phyloP scores from a whole-genome alignment of 1,284 basidiomycete genomes.

The Apiotrichum montevideense region DNA sequence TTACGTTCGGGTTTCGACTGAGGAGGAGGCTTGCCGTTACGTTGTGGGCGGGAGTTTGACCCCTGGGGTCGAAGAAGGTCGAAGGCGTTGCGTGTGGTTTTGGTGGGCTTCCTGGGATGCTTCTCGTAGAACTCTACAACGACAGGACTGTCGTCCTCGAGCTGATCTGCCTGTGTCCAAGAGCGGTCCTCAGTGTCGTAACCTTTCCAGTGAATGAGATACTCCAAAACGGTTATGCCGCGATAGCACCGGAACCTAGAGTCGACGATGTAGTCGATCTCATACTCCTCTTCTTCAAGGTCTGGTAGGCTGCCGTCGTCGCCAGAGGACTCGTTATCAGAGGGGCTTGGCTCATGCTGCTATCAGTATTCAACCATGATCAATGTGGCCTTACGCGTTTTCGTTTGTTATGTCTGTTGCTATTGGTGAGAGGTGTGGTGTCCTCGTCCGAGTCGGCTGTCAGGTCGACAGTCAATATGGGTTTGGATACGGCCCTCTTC shows the following conservation, averaged over 20 bases:
- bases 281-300: slow-evolving; percentile 34
- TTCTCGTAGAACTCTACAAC: slow-evolving; percentile 30
- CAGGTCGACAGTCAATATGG: slow-evolving; percentile 12
- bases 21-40: too few relatives aligned
- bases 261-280: slow-evolving; percentile 39
- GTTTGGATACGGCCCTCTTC: too few relatives aligned
- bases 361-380: not conserved
- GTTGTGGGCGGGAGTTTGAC: too few relatives aligned
- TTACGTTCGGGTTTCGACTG: too few relatives aligned
- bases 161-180: slow-evolving; percentile 34
- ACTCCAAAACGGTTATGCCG: slow-evolving; percentile 26
- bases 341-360: not conserved
- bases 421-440: not conserved
- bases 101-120: slow-evolving; percentile 25
- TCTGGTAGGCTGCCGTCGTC: slow-evolving; percentile 4
- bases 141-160: slow-evolving; percentile 44
- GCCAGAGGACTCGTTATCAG: not conserved
- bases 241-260: slow-evolving; percentile 21
- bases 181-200: slow-evolving; percentile 28
- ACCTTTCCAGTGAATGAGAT: slow-evolving; percentile 36
- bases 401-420: slow-evolving; percentile 3
- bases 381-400: not conserved
- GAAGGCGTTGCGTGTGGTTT: slow-evolving; percentile 1
- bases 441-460: slow-evolving; percentile 21
- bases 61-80: slow-evolving; percentile 1